These are phyloP conservation scores for Hygrocybe punicea DNA, from an alignment of 768 basidiomycete genomes.

Conservation along the genomic window DNA sequence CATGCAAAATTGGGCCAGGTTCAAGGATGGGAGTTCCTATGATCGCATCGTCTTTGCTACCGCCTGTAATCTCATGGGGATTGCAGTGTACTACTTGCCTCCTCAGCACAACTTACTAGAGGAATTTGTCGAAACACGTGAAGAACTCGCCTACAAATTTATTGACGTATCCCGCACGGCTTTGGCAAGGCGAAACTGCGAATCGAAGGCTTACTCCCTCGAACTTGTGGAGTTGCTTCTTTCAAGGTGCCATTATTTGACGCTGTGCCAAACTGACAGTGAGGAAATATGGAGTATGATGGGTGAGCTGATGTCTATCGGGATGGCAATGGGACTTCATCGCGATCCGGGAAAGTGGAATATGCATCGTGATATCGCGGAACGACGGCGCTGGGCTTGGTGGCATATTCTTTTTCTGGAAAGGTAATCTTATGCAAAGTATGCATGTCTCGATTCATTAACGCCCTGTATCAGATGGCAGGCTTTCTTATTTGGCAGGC, in stretches of 20 bases:
- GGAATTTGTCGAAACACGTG: slow-evolving; percentile 47
- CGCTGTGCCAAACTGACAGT: slow-evolving; percentile 67
- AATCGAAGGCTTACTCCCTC: slow-evolving; percentile 58
- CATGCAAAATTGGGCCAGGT: slow-evolving; percentile 63
- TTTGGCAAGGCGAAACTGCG: slow-evolving; percentile 57
- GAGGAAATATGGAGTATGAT: slow-evolving; percentile 79
- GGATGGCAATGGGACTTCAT: slow-evolving; percentile 79
- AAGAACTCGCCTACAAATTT: slow-evolving; percentile 61
- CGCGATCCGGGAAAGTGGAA: slow-evolving; percentile 80
- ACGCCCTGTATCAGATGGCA: slow-evolving; percentile 62
- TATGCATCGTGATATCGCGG: slow-evolving; percentile 65
- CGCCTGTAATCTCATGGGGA: slow-evolving; percentile 70
- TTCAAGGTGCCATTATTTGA: slow-evolving; percentile 67
- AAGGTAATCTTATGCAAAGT: too few species aligned
- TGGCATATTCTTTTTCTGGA: slow-evolving; percentile 84
- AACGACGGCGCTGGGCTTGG: slow-evolving; percentile 85
- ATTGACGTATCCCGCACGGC: slow-evolving; percentile 67
- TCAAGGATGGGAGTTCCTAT: slow-evolving; percentile 61
- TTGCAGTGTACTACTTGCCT: slow-evolving; percentile 71
- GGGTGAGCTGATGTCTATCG: slow-evolving; percentile 71
- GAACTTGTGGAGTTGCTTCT: slow-evolving; percentile 76
- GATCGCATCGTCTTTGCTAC: slow-evolving; percentile 71
- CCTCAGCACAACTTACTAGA: slow-evolving; percentile 59
- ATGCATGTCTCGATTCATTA: too few species aligned
- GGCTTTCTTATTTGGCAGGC: slow-evolving; percentile 82